Evolutionary conservation across 1,139 yeast genomes (phyloP).

Genomic region (Geotrichum armillariae): DNA sequence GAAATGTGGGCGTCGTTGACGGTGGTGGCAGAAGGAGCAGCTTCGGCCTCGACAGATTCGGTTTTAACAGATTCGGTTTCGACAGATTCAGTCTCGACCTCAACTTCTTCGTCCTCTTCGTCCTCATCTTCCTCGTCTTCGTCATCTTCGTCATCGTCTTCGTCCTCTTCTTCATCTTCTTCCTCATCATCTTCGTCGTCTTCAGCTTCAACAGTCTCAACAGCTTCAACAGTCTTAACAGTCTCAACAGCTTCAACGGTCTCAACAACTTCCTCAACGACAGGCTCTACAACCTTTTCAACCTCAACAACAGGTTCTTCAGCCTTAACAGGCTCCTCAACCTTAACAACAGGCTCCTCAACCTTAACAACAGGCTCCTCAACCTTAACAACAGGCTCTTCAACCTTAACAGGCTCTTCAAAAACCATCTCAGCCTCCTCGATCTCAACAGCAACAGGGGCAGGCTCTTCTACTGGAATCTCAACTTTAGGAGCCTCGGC

Average conservation of each 20-base stretch:
- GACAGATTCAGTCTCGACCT: slow-evolving; percentile 2
- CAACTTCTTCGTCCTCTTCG: slow-evolving; percentile 10
- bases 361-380: slow-evolving; percentile 19
- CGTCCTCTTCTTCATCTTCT: slow-evolving; percentile 14
- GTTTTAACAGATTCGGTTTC: slow-evolving; percentile 4
- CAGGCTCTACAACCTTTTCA: background rate
- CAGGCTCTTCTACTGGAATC: no score
- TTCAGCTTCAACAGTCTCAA: slow-evolving; percentile 30
- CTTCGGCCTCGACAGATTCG: slow-evolving; percentile 10
- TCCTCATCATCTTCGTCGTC: slow-evolving; percentile 3
- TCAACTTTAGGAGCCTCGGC: no score
- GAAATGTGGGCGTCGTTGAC: slow-evolving; percentile 13
- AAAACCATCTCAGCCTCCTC: slow-evolving; percentile 7
- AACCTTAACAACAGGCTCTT: slow-evolving; percentile 17
- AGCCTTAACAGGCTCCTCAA: background rate
- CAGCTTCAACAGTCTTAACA: slow-evolving; percentile 25
- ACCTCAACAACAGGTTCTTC: background rate
- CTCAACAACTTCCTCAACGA: slow-evolving; percentile 8
- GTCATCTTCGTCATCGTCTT: slow-evolving; percentile 7
- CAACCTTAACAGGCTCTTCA: slow-evolving; percentile 17
- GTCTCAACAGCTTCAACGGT: slow-evolving; percentile 14
- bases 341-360: slow-evolving; percentile 16
- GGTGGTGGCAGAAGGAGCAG: slow-evolving; percentile 15
- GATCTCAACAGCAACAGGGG: background rate
- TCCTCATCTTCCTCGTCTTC: slow-evolving; percentile 1